Evolutionary conservation across 2,329 filamentous ascomycete species (phyloP).

Genomic region (Epichloe amarillans): DNA sequence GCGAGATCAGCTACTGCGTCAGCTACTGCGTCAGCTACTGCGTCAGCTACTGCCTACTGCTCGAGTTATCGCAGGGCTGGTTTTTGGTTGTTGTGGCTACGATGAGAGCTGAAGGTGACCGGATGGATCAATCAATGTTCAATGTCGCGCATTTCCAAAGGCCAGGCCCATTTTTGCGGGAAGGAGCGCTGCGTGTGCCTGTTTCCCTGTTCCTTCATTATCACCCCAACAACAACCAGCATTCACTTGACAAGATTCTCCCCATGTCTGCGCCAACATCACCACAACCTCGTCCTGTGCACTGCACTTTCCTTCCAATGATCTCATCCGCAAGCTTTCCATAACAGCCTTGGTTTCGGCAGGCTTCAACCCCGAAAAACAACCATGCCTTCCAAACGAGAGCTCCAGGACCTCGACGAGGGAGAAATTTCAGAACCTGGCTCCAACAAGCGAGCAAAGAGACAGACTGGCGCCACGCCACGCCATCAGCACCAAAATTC

Average conservation of each 20-base stretch:
- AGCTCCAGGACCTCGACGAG: conserved; percentile 17
- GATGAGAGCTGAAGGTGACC: not conserved
- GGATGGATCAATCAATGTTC: no score
- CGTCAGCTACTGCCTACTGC: not conserved
- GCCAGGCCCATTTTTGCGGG: not conserved
- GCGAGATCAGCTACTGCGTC: not conserved
- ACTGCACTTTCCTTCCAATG: not conserved
- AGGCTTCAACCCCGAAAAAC: not conserved
- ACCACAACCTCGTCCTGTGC: not conserved
- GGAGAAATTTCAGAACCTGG: conserved; percentile 14
- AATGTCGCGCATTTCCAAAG: no score
- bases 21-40: not conserved
- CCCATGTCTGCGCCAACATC: not conserved
- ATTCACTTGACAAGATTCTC: not conserved
- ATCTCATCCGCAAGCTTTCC: no score
- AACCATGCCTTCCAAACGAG: conserved; percentile 24
- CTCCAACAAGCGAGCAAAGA: conserved; percentile 16
- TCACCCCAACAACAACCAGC: not conserved
- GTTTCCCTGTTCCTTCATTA: no score
- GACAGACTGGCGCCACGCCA: conserved; percentile 15
- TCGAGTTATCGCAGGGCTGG: not conserved
- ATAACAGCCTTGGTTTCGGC: not conserved
- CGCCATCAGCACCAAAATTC: conserved; percentile 30
- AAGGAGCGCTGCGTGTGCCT: not conserved
- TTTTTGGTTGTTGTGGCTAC: not conserved